Evolutionary conservation across 1,139 yeast species (phyloP), one percentile per base, ranked within the genome.

Genomic region (Geotrichum klebahnii): DNA sequence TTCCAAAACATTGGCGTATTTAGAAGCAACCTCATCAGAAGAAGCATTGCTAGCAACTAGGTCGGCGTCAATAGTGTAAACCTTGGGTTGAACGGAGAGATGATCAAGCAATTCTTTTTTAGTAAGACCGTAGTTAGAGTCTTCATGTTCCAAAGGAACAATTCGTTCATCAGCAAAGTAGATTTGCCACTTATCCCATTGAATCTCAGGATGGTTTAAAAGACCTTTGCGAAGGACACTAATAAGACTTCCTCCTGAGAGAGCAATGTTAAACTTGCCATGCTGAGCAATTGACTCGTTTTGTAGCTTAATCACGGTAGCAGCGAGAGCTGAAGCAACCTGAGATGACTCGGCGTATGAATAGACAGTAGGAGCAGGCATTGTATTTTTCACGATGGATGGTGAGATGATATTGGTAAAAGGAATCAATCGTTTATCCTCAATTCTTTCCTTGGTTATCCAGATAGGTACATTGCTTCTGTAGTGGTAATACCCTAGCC

Each of bases 171-270:
- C 90, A 56, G 84, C 80, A 65, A 83, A 82, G 68, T 73, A 83
- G 12, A 83, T 80, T 52, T 76, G 77, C 89, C 89, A 83, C 60
- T 80, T 75, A 50, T 69, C 69, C 89, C 89, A 83, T 60, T 80
- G 51, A 33, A 81, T 76, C 51, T 75, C 69, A 1, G 69, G 54
- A 6, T 85, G 77, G 55, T 79, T 81, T 51, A 87, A 75, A 56
- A 90, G 75, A 1, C 90, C 92, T 49, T 74, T 73, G 57, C 82
- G 79, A 64, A 90, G 75, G 2, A 81, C 87, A 60, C 84, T 82
- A 24, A 90, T 87, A 59, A 89, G 74, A 3, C 96, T 87, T 1
- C 97, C 97, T 38, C 97, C 97, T 51, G 94, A 83, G 43, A 90
- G 75, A 20, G 96, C 97, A 55, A 90, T 75, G 58, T 78, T 79